Evolutionary conservation across 2,329 filamentous ascomycete species (phyloP).

Genomic region (Cladophialophora carrionii): DNA sequence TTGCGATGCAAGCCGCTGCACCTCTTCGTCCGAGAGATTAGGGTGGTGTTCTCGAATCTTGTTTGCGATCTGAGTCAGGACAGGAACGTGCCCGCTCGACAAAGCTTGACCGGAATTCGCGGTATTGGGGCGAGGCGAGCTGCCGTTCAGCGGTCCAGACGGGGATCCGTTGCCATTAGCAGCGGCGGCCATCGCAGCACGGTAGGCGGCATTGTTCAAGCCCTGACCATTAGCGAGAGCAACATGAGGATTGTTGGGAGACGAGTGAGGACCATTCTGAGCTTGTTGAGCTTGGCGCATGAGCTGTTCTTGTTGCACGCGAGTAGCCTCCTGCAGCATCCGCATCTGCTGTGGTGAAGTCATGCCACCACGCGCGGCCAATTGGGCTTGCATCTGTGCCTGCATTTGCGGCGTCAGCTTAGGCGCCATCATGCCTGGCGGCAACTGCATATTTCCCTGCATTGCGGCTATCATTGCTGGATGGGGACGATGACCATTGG

Average conservation of each 20-base stretch:
- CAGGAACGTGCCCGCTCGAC: constrained; percentile 58
- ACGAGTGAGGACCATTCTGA: constrained; percentile 50
- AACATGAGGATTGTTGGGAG: constrained; percentile 50
- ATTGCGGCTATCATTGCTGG: constrained; percentile 48
- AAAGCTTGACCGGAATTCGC: constrained; percentile 50
- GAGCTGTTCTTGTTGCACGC: constrained; percentile 47
- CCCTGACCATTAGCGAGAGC: constrained; percentile 44
- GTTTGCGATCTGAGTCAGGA: constrained; percentile 58
- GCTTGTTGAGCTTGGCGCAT: constrained; percentile 46
- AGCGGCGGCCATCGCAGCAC: constrained; percentile 50
- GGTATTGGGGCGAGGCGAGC: constrained; percentile 54
- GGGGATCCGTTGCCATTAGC: constrained; percentile 51
- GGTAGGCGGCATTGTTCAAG: constrained; percentile 50
- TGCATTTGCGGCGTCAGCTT: constrained; percentile 67
- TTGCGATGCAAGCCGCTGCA: constrained; percentile 57
- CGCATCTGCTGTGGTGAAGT: constrained; percentile 52
- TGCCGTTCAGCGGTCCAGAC: constrained; percentile 46
- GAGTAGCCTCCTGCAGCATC: constrained; percentile 53
- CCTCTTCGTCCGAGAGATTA: constrained; percentile 57
- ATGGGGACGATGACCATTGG: constrained; percentile 46
- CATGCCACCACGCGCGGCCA: constrained; percentile 52
- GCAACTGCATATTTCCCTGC: constrained; percentile 51
- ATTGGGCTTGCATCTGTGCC: constrained; percentile 67
- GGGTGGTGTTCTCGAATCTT: constrained; percentile 58
- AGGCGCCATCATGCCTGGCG: constrained; percentile 56